Evolutionary conservation across 441 rosid genomes (phyloP), one percentile per base, ranked within the genome.

Genomic region (Bocquillonia castaneifolia): DNA sequence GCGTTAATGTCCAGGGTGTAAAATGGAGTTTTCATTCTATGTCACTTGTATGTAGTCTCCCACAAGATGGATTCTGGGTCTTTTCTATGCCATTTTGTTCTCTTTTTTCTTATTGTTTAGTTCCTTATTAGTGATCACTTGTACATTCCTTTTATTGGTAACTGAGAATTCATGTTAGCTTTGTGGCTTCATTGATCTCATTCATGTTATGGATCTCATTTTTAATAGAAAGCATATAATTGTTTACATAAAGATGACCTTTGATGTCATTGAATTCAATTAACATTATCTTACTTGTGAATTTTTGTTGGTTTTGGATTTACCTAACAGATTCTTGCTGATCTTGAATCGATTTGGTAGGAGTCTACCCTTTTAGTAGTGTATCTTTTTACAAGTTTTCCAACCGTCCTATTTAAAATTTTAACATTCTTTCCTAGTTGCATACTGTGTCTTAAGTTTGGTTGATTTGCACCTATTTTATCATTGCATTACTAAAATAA

Each of bases 351-450:
- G 79, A 63, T 42, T 47, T 12, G 83, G 88, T 50, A 31, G 74
- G 52, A 70, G 45, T 77, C 82, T 40, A 75, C 74, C 22, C 74
- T 83, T 73, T 76, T 82, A 18, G 81, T 76, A 9, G 44, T 84
- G 57, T 79, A 62, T 74, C 83, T 84, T 40, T 67, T 84, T 23
- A 45, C 55, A 23, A 75, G 82, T 60, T 81, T 79, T 59, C 91
- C 88, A 23, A 61, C 78, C 0, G 66, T 10, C 20, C 62, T 86
- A 44, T 82, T 86, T 77, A 78, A 74, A 51, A 62, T 86, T 64
- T 59, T 79, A 72, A 86, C 87, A 85, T 82, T 59, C 57, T 66
- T 67, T 28, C n/a, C 14, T 15, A 37, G 15, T 51, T 66, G 14
- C 12, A n/a, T 51, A 32, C 15, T 60, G 48, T 13, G 2, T 22